Evolutionary conservation across 2,329 filamentous ascomycete genomes (phyloP).

Genomic region (Xenosphaeropsis pyriputrescens): DNA sequence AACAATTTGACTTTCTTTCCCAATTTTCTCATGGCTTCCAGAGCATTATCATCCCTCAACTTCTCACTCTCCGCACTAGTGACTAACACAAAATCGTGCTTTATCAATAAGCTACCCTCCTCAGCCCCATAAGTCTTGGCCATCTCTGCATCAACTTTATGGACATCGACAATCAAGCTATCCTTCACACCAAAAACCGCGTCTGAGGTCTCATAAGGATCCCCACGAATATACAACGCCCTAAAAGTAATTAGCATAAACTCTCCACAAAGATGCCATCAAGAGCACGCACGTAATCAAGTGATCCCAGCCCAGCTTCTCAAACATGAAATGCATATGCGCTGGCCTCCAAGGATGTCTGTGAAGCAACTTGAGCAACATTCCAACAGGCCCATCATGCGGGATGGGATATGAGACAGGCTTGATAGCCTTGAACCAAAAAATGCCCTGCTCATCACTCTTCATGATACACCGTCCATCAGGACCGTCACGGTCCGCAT

Average conservation of each 20-base stretch:
- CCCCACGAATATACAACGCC: slow-evolving; percentile 61
- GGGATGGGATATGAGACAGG: slow-evolving; percentile 81
- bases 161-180: slow-evolving; percentile 55
- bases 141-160: slow-evolving; percentile 32
- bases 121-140: slow-evolving; percentile 47
- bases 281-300: slow-evolving; percentile 57
- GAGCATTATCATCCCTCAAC: slow-evolving; percentile 49
- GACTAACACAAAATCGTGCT: slow-evolving; percentile 67
- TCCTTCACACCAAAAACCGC: slow-evolving; percentile 81
- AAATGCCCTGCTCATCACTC: slow-evolving; percentile 55
- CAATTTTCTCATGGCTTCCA: slow-evolving; percentile 49
- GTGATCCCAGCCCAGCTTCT: slow-evolving; percentile 63
- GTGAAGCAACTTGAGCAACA: slow-evolving; percentile 47
- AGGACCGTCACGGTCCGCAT: slow-evolving; percentile 44
- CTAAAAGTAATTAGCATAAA: slow-evolving; percentile 22
- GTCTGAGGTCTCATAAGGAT: slow-evolving; percentile 72
- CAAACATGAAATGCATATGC: slow-evolving; percentile 84
- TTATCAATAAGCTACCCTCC: slow-evolving; percentile 47
- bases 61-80: slow-evolving; percentile 52
- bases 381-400: slow-evolving; percentile 70
- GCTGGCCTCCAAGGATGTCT: slow-evolving; percentile 66
- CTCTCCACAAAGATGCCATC: background rate
- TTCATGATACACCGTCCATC: slow-evolving; percentile 60
- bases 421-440: slow-evolving; percentile 77
- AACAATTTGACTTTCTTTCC: slow-evolving; percentile 58